A percentile compares a stretch with the other conserved stretches of the same genome.
phyloP scores from a whole-genome alignment of 257 asterid species.

The Penstemon davidsonii region DNA sequence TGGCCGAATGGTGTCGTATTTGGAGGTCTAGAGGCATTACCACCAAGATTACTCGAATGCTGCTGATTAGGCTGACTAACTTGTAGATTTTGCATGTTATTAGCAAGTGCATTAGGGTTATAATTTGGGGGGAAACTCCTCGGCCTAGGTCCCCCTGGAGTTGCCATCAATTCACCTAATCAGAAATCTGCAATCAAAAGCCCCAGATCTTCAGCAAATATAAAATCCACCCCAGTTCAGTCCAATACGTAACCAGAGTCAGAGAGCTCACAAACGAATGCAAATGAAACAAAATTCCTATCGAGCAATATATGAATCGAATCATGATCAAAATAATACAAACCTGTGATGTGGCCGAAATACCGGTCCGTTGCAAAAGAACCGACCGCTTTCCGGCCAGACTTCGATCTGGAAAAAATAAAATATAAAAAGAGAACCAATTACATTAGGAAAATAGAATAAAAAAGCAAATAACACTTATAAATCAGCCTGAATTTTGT shows the following conservation, averaged over 20 bases:
- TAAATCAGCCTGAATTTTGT: slow-evolving; percentile 4
- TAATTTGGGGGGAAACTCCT: slow-evolving; percentile 75
- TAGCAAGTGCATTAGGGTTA: slow-evolving; percentile 74
- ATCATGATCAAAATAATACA: slow-evolving; percentile 7
- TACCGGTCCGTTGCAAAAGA: slow-evolving; percentile 39
- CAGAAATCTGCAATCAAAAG: slow-evolving; percentile 27
- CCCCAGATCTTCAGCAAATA: slow-evolving; percentile 35
- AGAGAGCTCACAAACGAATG: slow-evolving; percentile 8
- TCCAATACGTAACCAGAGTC: slow-evolving; percentile 26
- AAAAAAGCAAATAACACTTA: background rate
- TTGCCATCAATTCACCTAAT: slow-evolving; percentile 63
- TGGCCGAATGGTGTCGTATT: slow-evolving; percentile 67
- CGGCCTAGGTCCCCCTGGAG: slow-evolving; percentile 90
- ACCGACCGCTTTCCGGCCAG: slow-evolving; percentile 42
- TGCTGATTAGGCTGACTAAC: slow-evolving; percentile 71
- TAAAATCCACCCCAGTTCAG: slow-evolving; percentile 26
- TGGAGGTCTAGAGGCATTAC: slow-evolving; percentile 64
- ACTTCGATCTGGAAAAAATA: slow-evolving; percentile 37
- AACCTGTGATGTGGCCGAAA: slow-evolving; percentile 38
- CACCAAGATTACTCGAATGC: slow-evolving; percentile 39
- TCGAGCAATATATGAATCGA: slow-evolving; percentile 10
- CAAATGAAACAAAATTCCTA: slow-evolving; percentile 27
- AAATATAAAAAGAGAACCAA: slow-evolving; percentile 8
- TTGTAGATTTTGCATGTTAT: slow-evolving; percentile 81
- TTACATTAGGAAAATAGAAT: background rate